A percentile compares a stretch with the other conserved stretches of the same genome.
Evolutionary conservation across 768 basidiomycete genomes (phyloP).

Genomic region (Amyloporia xantha): DNA sequence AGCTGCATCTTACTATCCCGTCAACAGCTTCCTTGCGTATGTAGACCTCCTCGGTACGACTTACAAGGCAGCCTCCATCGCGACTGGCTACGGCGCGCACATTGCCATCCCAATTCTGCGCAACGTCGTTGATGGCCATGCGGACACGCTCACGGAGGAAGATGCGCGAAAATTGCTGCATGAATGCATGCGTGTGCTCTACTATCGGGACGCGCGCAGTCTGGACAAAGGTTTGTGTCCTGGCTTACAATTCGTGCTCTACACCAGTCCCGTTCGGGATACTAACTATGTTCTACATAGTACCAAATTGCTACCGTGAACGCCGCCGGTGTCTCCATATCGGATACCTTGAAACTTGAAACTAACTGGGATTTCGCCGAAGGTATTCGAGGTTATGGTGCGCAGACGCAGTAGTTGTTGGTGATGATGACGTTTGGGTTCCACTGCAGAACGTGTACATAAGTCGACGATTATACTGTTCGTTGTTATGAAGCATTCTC

Average conservation of each 20-base stretch:
- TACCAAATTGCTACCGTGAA: conserved; percentile 94
- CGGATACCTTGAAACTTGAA: conserved; percentile 66
- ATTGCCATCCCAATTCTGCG: conserved; percentile 92
- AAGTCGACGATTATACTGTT: not conserved
- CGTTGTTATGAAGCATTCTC: too few species aligned
- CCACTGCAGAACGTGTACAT: not conserved
- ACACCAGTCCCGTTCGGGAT: too few species aligned
- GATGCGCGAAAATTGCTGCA: conserved; percentile 75
- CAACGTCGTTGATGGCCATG: conserved; percentile 80
- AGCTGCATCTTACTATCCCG: not conserved
- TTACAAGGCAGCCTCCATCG: conserved; percentile 86
- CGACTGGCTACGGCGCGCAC: conserved; percentile 90
- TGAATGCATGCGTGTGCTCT: conserved; percentile 87
- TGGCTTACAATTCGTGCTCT: not conserved
- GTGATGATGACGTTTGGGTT: not conserved
- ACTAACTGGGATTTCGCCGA: conserved; percentile 94
- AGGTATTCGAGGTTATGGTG: conserved; percentile 83
- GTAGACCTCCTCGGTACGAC: conserved; percentile 97
- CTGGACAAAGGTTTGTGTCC: conserved; percentile 79
- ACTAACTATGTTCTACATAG: conserved; percentile 32
- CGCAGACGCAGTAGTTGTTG: conserved; percentile 69
- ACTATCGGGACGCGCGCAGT: conserved; percentile 93
- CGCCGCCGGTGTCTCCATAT: conserved; percentile 66
- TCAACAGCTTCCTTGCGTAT: conserved; percentile 77
- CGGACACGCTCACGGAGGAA: conserved; percentile 67